Percentiles rank a stretch among this genome's conserved stretches.
Conservation (phyloP, 257 asterid genomes). For the Nicotiana knightiana region DNA sequence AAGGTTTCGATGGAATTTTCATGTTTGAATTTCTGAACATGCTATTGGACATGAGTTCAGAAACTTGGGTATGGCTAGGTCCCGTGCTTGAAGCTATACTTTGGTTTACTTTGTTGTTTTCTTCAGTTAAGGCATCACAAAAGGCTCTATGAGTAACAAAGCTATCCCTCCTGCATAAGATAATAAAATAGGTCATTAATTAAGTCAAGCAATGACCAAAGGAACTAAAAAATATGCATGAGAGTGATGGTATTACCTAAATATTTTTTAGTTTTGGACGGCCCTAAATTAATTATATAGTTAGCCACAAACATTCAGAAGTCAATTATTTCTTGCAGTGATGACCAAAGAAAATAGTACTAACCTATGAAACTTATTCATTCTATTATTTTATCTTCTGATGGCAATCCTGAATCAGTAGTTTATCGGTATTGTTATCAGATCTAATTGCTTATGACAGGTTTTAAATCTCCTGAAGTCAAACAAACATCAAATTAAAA, state of each 20-base stretch:
- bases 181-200: background rate
- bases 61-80: background rate
- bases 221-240: background rate
- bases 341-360: background rate
- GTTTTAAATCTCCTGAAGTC: background rate
- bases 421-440: background rate
- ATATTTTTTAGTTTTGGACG: background rate
- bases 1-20: background rate
- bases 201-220: background rate
- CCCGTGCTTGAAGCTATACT: background rate
- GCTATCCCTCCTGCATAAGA: conserved; percentile 12
- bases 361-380: background rate
- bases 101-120: conserved; percentile 1
- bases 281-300: background rate
- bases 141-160: conserved; percentile 16
- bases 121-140: conserved; percentile 15
- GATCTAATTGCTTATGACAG: background rate
- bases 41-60: background rate
- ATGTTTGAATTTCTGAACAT: background rate
- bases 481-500: background rate
- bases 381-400: background rate
- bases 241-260: background rate
- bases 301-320: background rate
- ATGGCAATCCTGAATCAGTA: background rate
- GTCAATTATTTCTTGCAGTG: background rate